Evolutionary conservation across 257 asterid species (phyloP).

Genomic region (Nemophila menziesii): DNA sequence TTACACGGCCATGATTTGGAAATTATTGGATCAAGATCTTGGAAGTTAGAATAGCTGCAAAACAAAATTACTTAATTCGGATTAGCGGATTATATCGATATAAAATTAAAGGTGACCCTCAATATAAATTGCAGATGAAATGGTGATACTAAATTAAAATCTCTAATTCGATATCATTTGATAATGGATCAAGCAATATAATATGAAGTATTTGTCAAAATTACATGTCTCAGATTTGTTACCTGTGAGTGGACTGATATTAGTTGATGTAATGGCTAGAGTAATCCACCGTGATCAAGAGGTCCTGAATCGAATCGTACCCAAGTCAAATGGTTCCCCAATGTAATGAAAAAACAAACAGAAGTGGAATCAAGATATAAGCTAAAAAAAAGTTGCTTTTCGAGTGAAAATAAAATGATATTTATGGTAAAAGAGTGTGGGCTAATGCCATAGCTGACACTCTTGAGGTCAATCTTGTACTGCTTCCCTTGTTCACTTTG

Average conservation of each 20-base stretch:
- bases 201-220: neutral
- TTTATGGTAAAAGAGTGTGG: neutral
- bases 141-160: neutral
- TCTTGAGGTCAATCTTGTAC: neutral
- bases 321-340: too few relatives aligned
- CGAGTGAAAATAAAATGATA: neutral
- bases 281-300: too few relatives aligned
- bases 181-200: neutral
- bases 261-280: neutral
- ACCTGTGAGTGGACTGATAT: neutral
- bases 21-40: neutral
- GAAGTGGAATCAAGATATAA: neutral
- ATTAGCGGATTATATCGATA: too few relatives aligned
- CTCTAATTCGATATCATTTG: neutral
- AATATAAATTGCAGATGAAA: neutral
- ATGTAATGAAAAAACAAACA: too few relatives aligned
- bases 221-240: neutral
- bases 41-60: neutral
- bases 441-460: neutral
- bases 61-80: neutral
- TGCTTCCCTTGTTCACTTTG: neutral
- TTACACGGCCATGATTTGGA: constrained; percentile 1
- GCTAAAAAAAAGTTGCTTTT: neutral
- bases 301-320: too few relatives aligned
- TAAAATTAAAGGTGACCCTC: neutral